Base-by-base conservation (phyloP, 805 yeast species). In the Barnettozyma botsteinii region DNA sequence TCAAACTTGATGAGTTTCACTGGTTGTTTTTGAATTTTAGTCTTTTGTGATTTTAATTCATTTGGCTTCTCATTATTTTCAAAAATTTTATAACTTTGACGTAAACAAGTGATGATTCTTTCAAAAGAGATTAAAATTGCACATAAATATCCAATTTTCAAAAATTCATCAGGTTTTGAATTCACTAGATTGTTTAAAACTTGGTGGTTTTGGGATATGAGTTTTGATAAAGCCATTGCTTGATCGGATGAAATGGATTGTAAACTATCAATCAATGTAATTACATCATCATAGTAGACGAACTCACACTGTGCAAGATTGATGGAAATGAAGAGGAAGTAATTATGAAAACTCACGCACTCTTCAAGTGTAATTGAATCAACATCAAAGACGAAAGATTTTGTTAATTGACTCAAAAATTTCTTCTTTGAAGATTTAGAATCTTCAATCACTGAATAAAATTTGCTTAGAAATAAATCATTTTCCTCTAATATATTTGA, bases 271-370 rank as follows among this genome's bases (percentile, higher is more conserved):
- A 76, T 50, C 1, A 79, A 23, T 0, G 62, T 43, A 33, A 71
- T 66, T 0, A 75, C 69, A 37, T 81, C 86, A 40, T 80, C 85
- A 33, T 68, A 53, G 0, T 69, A 61, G 0, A 51, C 47, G 31
- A 77, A 67, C 3, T 60, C 62, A 13, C 70, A 49, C 3, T 52
- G 54, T 1, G 69, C 51, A 7, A 80, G 38, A 43, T 75, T 73
- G 2, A 59, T 40, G 1, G 66, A 56, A 7, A 72, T 36, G 42
- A 63, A 72, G 7, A 55, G 47, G 6, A 62, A 44, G 38, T 55
- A 66, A 25, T 57, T 52, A 13, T 60, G 50, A 19, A 59, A 53
- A 3, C 7, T 17, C 12, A 33, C 15, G 8, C 13, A 18, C 9
- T 36, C 36, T 20, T 40, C 45, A 1, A 32, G 15, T 7, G 50